Base-by-base conservation (phyloP, 306 rosid species). In the Lathyrus oleraceus region DNA sequence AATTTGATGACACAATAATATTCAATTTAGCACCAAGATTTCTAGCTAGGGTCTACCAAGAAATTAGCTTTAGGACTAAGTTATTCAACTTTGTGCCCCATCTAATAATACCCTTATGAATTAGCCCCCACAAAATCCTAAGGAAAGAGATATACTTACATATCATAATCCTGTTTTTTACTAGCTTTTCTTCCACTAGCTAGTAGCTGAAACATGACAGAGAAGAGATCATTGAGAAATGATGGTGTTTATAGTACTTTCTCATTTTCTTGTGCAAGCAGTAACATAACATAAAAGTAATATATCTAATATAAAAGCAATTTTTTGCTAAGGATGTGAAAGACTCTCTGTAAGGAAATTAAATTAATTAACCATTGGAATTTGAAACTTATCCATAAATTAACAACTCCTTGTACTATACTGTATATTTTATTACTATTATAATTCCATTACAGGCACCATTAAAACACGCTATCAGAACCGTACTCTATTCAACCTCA, bases 151-250 rank as follows among this genome's bases (percentile, higher is more conserved):
- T 83, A 82, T 82, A 73, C 74, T 83, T 51, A 77, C 53, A 54
- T 47, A 67, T 66, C 43, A 76, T 75, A 72, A 73, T 16, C 67
- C 4, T 79, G 53, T 79, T 83, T 87, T 70, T 77, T 32, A 80
- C 81, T 79, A 68, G 66, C 88, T 84, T 87, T 87, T 79, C 74
- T 77, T 86, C 81, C 82, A 70, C 81, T 72, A 65, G 82, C 65
- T 35, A 60, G 53, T 47, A 43, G 62, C 62, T 72, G 77, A 60
- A 38, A 47, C 72, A 65, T 27, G 45, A 60, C 79, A 75, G 85
- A 82, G 76, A 73, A 81, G 73, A 78, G 73, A 88, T 90, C 88
- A 94, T 94, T 94, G 90, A 76, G 91, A 83, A 90, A 90, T 94
- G 92, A 94, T 94, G 87, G 80, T 70, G 91, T 86, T 79, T 60